A percentile compares a stretch with the other conserved stretches of the same genome.
Evolutionary conservation across 768 basidiomycete genomes (phyloP).

Genomic region (Phylloporus scabripes): DNA sequence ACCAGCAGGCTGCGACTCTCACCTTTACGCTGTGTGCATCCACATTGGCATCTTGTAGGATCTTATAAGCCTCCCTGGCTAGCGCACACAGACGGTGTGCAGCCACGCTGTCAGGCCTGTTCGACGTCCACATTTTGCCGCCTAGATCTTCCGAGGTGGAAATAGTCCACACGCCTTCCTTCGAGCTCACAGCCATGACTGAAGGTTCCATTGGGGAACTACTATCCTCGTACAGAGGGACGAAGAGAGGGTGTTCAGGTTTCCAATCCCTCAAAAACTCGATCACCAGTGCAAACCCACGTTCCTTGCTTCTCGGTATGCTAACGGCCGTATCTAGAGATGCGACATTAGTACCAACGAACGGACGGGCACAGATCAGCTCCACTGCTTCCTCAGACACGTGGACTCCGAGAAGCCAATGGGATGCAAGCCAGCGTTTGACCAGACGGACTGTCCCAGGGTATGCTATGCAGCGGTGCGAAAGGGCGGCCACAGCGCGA

Average conservation of each 20-base stretch:
- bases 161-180: slow-evolving; percentile 64
- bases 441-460: slow-evolving; percentile 80
- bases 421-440: slow-evolving; percentile 89
- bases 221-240: slow-evolving; percentile 57
- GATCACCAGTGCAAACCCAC: slow-evolving; percentile 72
- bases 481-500: slow-evolving; percentile 69
- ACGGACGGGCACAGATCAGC: slow-evolving; percentile 74
- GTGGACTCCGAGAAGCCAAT: slow-evolving; percentile 77
- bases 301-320: slow-evolving; percentile 70
- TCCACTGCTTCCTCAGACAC: slow-evolving; percentile 79
- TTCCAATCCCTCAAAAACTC: slow-evolving; percentile 76
- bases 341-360: slow-evolving; percentile 46
- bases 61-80: slow-evolving; percentile 68
- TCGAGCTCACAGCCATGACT: slow-evolving; percentile 28
- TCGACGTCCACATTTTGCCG: slow-evolving; percentile 73
- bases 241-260: slow-evolving; percentile 68
- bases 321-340: slow-evolving; percentile 35
- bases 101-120: slow-evolving; percentile 61
- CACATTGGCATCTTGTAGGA: slow-evolving; percentile 47
- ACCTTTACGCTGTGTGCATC: slow-evolving; percentile 59
- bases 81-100: slow-evolving; percentile 68
- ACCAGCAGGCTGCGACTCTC: slow-evolving; percentile 9
- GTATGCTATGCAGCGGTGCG: slow-evolving; percentile 75
- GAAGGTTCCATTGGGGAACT: slow-evolving; percentile 5
- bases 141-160: slow-evolving; percentile 70